A percentile compares a stretch with the other conserved stretches of the same genome.
Evolutionary conservation across 2,329 filamentous ascomycete genomes (phyloP).

Genomic region (Nannizziopsis arthrosporioides): DNA sequence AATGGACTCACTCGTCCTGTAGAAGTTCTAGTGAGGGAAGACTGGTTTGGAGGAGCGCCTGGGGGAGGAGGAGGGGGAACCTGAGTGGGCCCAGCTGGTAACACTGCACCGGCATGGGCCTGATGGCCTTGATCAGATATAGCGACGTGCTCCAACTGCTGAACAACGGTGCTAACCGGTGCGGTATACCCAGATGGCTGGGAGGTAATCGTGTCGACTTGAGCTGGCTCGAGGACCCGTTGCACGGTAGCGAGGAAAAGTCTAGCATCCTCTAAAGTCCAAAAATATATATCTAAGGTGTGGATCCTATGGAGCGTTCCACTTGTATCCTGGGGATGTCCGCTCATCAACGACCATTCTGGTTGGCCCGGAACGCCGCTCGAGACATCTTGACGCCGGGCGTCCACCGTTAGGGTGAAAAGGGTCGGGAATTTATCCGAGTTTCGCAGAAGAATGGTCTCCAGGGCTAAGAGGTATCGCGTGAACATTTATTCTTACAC

Average conservation of each 20-base stretch:
- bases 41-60: constrained; percentile 19
- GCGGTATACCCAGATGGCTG: constrained; percentile 28
- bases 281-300: constrained; percentile 53
- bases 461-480: constrained; percentile 33
- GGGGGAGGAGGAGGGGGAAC: constrained; percentile 17
- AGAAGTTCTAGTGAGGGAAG: constrained; percentile 16
- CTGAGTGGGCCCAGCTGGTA: constrained; percentile 22
- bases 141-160: constrained; percentile 51
- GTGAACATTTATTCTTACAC: not conserved
- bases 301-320: constrained; percentile 47
- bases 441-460: constrained; percentile 43
- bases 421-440: constrained; percentile 49
- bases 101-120: constrained; percentile 20
- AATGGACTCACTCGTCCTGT: constrained; percentile 15
- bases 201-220: constrained; percentile 42
- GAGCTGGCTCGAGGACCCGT: constrained; percentile 26
- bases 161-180: constrained; percentile 49
- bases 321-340: constrained; percentile 42
- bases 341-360: constrained; percentile 48
- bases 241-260: constrained; percentile 41
- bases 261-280: constrained; percentile 47
- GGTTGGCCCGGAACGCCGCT: constrained; percentile 20
- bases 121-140: constrained; percentile 43
- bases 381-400: constrained; percentile 21
- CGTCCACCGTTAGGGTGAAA: constrained; percentile 46